Percentiles rank a stretch among this genome's conserved stretches.
These are phyloP conservation scores for Paraphoma sp. DNA, from an alignment of 2,329 filamentous ascomycete genomes.

Conservation along the genomic window DNA sequence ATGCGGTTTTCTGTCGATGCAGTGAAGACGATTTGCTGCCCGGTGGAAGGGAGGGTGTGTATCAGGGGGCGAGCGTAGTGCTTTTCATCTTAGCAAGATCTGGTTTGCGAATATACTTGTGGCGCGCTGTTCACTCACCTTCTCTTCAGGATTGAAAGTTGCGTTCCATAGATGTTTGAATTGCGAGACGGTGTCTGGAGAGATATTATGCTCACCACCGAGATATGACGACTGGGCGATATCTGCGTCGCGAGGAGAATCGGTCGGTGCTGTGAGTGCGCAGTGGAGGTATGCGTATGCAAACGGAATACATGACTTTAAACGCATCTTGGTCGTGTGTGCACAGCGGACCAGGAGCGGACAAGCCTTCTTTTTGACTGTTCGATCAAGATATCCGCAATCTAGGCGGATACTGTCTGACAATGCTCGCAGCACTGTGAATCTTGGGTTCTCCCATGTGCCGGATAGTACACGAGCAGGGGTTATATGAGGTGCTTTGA, in stretches of 20 bases:
- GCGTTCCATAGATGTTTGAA: slow-evolving; percentile 50
- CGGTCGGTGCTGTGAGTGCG: slow-evolving; percentile 11
- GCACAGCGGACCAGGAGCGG: not conserved
- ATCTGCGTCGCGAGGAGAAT: slow-evolving; percentile 24
- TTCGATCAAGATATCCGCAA: no score
- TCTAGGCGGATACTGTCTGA: not conserved
- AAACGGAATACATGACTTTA: not conserved
- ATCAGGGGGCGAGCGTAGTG: slow-evolving; percentile 59
- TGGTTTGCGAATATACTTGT: not conserved
- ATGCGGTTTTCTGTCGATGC: slow-evolving; percentile 26
- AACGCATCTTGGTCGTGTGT: not conserved
- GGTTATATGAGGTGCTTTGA: not conserved
- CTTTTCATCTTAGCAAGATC: slow-evolving; percentile 3
- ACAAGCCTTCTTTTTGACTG: no score
- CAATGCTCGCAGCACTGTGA: not conserved
- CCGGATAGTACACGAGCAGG: not conserved
- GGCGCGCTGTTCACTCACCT: slow-evolving; percentile 7
- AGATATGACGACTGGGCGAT: slow-evolving; percentile 25
- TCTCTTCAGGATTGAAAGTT: slow-evolving; percentile 43
- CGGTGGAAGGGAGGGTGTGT: slow-evolving; percentile 47
- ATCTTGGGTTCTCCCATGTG: not conserved
- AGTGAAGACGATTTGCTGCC: slow-evolving; percentile 24
- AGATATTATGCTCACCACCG: slow-evolving; percentile 50
- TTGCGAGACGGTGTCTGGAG: slow-evolving; percentile 46
- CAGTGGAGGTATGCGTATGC: not conserved